These are phyloP conservation scores for Trichosanthes truncata DNA, from an alignment of 306 rosid species.

Conservation along the genomic window DNA sequence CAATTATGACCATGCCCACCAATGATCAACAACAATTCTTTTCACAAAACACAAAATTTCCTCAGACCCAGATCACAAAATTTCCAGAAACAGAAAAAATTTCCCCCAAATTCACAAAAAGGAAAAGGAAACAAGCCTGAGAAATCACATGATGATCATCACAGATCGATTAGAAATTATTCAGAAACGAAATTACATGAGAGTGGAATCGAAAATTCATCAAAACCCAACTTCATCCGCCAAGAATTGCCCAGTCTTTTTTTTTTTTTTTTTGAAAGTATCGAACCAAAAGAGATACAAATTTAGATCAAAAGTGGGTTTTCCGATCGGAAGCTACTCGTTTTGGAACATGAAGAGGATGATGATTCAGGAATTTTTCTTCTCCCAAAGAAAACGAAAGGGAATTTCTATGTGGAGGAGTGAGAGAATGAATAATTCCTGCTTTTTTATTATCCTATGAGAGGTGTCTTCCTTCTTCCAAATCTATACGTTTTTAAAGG, in stretches of 20 bases:
- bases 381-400: background rate
- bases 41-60: background rate
- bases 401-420: slow-evolving; percentile 26
- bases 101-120: slow-evolving; percentile 13
- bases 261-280: background rate
- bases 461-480: slow-evolving; percentile 20
- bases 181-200: slow-evolving; percentile 60
- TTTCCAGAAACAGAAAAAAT: background rate
- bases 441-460: slow-evolving; percentile 14
- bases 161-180: slow-evolving; percentile 36
- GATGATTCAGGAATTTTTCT: slow-evolving; percentile 9
- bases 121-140: slow-evolving; percentile 23
- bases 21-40: slow-evolving; percentile 5
- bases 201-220: slow-evolving; percentile 31
- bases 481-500: slow-evolving; percentile 23
- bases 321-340: slow-evolving; percentile 25
- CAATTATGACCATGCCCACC: slow-evolving; percentile 16
- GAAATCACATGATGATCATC: slow-evolving; percentile 47
- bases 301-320: slow-evolving; percentile 40
- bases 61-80: slow-evolving; percentile 33
- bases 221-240: slow-evolving; percentile 51
- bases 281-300: slow-evolving; percentile 14
- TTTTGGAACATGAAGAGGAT: background rate
- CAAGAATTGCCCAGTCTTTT: slow-evolving; percentile 21
- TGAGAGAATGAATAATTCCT: slow-evolving; percentile 19